Evolutionary conservation across 805 yeast genomes (phyloP).

Genomic region (Candida lessepsii): DNA sequence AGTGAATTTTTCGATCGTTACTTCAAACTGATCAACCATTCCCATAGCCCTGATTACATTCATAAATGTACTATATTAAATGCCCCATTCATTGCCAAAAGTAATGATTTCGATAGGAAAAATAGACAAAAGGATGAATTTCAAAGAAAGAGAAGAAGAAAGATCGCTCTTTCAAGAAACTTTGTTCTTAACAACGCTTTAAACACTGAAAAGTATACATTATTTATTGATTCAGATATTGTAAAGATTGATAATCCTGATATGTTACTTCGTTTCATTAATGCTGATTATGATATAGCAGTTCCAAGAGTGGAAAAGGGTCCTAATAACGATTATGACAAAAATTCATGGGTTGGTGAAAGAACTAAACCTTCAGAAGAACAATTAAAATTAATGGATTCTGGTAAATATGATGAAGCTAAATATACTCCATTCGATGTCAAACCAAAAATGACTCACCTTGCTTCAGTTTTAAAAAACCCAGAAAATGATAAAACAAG

Average conservation of each 20-base stretch:
- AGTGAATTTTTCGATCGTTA: constrained; percentile 17
- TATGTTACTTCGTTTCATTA: constrained; percentile 25
- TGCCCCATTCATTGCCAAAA: constrained; percentile 36
- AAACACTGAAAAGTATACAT: constrained; percentile 28
- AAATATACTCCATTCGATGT: constrained; percentile 36
- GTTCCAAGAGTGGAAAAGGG: constrained; percentile 36
- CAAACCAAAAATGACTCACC: constrained; percentile 27
- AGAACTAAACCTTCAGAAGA: constrained; percentile 31
- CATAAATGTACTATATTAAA: constrained; percentile 25
- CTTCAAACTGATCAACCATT: constrained; percentile 6
- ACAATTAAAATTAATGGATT: constrained; percentile 27
- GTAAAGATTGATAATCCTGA: constrained; percentile 22
- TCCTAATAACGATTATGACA: constrained; percentile 33
- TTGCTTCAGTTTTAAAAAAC: constrained; percentile 17
- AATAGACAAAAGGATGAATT: constrained; percentile 26
- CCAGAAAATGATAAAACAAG: constrained; percentile 2
- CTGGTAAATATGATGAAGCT: constrained; percentile 28
- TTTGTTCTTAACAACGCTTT: constrained; percentile 30
- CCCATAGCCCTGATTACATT: constrained; percentile 9
- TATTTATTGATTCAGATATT: constrained; percentile 40
- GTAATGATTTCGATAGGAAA: constrained; percentile 17
- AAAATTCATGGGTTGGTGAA: constrained; percentile 41
- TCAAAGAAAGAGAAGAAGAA: constrained; percentile 35
- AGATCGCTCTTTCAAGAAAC: constrained; percentile 38
- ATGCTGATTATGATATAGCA: constrained; percentile 30